Evolutionary conservation across 306 rosid species (phyloP), one percentile per base, ranked within the genome.

Genomic region (Malus fusca): DNA sequence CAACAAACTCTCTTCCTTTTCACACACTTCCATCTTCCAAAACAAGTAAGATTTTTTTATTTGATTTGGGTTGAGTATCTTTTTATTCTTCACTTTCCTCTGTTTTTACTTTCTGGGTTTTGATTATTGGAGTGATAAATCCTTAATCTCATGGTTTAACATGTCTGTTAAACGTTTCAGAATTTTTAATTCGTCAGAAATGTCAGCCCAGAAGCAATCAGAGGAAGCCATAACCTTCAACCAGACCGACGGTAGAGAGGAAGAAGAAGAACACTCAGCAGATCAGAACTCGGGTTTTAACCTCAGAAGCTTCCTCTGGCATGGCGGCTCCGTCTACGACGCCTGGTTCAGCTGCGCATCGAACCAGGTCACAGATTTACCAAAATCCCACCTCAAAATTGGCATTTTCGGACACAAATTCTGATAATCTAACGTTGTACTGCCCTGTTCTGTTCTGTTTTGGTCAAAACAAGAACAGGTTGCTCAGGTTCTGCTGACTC

Each of bases 281-380:
- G 88, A 78, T 21, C 52, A 42, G 28, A 10, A 23, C 21, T 69
- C 90, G 28, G 66, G 44, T 79, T 87, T 91, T 22, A 77, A 83
- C 77, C 37, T 88, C 62, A 86, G 80, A 66, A 86, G 30, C 84
- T 8, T 91, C 62, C 92, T 94, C 71, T 94, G 97, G 97, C 93
- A 94, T 77, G 98, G 98, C 63, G 98, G 98, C 11, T 94, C 98
- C 80, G 93, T 73, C 48, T 94, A 90, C 72, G 98, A 94, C 79
- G 98, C 98, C 17, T 94, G 98, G 98, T 94, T 94, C 83, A 91
- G 93, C 66, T 94, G 98, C 68, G 97, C 98, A 14, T 94, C 98
- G 55, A 94, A 91, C 79, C 98, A 94, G 92, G 98, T 93, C 40
- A 15, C 17, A 3, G 55, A 26, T 48, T 4, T 13, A 48, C 64